A percentile compares a stretch with the other conserved stretches of the same genome.
phyloP scores from a whole-genome alignment of 2,329 filamentous ascomycete species.

The Cladobotryum mycophilum region DNA sequence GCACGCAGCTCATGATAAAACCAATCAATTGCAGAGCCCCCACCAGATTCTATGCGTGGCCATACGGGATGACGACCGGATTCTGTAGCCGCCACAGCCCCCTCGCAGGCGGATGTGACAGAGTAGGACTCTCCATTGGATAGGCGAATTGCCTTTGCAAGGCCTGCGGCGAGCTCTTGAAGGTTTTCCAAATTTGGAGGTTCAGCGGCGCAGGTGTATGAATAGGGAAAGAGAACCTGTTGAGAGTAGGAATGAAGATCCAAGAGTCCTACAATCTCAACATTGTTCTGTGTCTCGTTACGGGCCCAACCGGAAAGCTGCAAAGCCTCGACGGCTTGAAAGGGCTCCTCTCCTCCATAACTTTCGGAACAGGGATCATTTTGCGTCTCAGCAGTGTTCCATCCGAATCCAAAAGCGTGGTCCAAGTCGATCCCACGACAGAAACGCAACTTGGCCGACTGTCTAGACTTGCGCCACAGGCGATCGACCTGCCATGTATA shows the following conservation, averaged over 20 bases:
- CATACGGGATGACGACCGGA: conserved; percentile 16
- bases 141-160: conserved; percentile 84
- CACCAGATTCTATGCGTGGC: conserved; percentile 61
- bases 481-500: conserved; percentile 91
- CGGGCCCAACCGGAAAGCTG: conserved; percentile 74
- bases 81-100: conserved; percentile 46
- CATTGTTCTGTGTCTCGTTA: conserved; percentile 68
- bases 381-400: conserved; percentile 61
- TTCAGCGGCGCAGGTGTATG: conserved; percentile 69
- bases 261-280: conserved; percentile 74
- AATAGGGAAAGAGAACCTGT: conserved; percentile 87
- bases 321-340: conserved; percentile 74
- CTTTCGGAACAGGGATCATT: conserved; percentile 85
- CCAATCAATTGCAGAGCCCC: conserved; percentile 87
- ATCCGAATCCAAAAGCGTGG: conserved; percentile 76
- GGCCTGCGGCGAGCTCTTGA: conserved; percentile 78
- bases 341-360: conserved; percentile 76
- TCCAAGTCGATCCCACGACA: conserved; percentile 88
- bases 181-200: conserved; percentile 89
- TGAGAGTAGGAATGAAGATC: conserved; percentile 96
- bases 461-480: conserved; percentile 90
- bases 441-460: conserved; percentile 73
- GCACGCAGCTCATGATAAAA: conserved; percentile 85
- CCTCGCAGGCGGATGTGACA: conserved; percentile 81
- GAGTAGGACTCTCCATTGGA: conserved; percentile 69